Evolutionary conservation across 176 grass and related monocot genomes (phyloP).

Genomic region (Luzula sylvatica): DNA sequence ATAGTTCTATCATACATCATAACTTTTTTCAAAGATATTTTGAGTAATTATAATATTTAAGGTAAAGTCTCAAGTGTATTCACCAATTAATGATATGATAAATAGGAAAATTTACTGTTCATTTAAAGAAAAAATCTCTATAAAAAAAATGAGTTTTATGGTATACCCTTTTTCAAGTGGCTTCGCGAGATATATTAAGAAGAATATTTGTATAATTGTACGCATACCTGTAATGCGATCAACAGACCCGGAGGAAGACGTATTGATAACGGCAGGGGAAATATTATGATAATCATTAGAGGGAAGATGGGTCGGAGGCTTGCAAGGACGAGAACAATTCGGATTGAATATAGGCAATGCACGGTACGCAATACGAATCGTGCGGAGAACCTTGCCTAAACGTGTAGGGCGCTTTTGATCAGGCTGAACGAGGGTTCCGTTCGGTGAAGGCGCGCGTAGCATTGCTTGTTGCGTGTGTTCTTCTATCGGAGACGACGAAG

Average conservation of each 20-base stretch:
- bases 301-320: neutral
- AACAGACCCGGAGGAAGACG: neutral
- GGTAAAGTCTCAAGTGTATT: no score
- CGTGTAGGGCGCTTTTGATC: neutral
- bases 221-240: conserved; percentile 16
- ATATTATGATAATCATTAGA: conserved; percentile 13
- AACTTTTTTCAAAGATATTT: no score
- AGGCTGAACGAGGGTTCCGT: conserved; percentile 31
- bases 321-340: conserved; percentile 29
- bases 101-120: no score
- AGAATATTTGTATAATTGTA: no score
- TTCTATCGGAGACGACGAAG: neutral
- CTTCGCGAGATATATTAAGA: no score
- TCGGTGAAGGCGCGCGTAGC: neutral
- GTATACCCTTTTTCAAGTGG: no score
- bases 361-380: conserved; percentile 34
- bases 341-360: conserved; percentile 44
- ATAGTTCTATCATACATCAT: no score
- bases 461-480: conserved; percentile 12
- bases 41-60: no score
- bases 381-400: conserved; percentile 21
- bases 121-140: no score
- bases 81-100: no score
- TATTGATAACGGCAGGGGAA: conserved; percentile 4
- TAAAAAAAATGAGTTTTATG: no score